These are phyloP conservation scores for Punica granatum DNA, from an alignment of 345 rosid species.

Conservation along the genomic window DNA sequence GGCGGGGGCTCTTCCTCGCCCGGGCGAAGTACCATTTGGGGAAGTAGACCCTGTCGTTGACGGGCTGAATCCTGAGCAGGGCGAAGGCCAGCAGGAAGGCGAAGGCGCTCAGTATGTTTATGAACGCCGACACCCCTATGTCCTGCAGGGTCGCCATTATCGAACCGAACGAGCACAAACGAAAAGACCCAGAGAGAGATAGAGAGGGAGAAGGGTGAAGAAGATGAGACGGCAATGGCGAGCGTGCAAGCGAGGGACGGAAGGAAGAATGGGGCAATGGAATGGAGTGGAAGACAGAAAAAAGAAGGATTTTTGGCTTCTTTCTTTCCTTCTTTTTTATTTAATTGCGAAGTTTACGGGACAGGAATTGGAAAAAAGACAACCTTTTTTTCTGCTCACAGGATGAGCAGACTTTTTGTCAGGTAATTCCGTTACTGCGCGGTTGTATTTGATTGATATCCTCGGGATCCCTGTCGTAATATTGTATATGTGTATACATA, in stretches of 20 bases:
- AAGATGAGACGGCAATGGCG: not conserved
- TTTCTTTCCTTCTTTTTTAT: not conserved
- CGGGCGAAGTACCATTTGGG: constrained; percentile 84
- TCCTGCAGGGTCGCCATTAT: constrained; percentile 81
- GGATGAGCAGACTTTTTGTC: not conserved
- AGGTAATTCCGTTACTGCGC: constrained; percentile 1
- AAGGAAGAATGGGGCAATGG: not conserved
- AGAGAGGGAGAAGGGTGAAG: not conserved
- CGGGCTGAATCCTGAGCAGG: constrained; percentile 72
- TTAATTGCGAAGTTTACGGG: not conserved
- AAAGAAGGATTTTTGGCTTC: not conserved
- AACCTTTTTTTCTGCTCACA: not conserved
- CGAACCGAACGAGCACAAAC: constrained; percentile 3
- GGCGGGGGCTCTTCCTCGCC: constrained; percentile 60
- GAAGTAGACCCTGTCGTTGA: constrained; percentile 91
- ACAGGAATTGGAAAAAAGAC: not conserved
- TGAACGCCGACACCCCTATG: constrained; percentile 84
- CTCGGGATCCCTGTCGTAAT: not conserved
- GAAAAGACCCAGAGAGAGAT: not conserved
- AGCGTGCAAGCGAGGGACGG: not conserved
- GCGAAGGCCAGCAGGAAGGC: constrained; percentile 83
- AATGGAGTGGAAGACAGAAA: not conserved
- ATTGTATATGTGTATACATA: no score
- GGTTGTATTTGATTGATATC: not conserved
- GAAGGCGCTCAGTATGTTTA: constrained; percentile 66